Base-by-base conservation (phyloP, 495 filamentous ascomycete species). In the Bathelium albidoporum region DNA sequence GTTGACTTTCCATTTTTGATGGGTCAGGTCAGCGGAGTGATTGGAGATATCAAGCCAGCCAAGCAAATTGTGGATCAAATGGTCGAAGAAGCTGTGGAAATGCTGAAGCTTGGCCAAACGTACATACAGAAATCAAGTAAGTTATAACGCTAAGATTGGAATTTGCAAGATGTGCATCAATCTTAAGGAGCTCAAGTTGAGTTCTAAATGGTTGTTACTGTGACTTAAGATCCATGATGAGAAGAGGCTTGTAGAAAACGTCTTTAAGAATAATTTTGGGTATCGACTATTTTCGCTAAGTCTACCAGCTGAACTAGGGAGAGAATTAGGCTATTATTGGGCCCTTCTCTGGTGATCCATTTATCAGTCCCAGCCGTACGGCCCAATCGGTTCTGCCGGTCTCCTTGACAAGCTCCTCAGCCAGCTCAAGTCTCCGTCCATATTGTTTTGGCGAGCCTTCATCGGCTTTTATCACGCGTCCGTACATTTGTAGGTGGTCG, bases 21-120 rank as follows among this genome's bases (percentile, higher is more conserved):
- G 91, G 91, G 91, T n/a, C 89, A 95, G 78, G 91, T 96, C 18
- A 88, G 90, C 0, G 93, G 87, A 1, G 78, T 83, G 11, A 84
- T 97, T 29, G 72, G 76, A 43, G 82, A 86, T 58, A 81, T 97
- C 44, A 82, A 89, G 76, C 91, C 93, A 1, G 93, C 93, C 0
- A 82, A 78, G 52, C 78, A 82, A 68, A 95, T 97, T 75, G 84
- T 97, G 22, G 82, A 82, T 62, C 88, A 92, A 70, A 95, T 96
- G 87, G 88, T 95, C n/a, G 72, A 74, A 39, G 86, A 92, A 75
- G 89, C 91, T 1, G 83, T 89, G 22, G 79, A 81, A 10, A 81
- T 88, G 75, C 71, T 96, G 62, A 84, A 77, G 74, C 62, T 76
- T n/a, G 83, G 80, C 0, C 71, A 77, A 41, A 70, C 68, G 32